A percentile compares a stretch with the other conserved stretches of the same genome.
Evolutionary conservation across 2,329 filamentous ascomycete species (phyloP).

Genomic region (Neopestalotiopsis rosae): DNA sequence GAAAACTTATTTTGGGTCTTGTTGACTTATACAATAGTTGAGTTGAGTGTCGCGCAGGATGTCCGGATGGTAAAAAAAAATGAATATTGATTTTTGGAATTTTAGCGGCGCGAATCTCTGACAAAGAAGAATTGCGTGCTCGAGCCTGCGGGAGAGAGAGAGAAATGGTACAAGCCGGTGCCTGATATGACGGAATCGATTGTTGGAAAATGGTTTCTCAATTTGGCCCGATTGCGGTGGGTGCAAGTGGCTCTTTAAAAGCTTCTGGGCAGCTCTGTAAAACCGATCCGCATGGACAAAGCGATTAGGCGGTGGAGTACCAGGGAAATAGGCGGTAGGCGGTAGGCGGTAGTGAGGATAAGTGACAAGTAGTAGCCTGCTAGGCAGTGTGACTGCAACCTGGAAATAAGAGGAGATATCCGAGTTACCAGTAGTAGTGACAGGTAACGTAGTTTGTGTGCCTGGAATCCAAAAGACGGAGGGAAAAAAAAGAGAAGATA

Average conservation of each 20-base stretch:
- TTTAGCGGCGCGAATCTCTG: neutral
- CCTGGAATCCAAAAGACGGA: neutral
- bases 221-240: slow-evolving; percentile 18
- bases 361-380: neutral
- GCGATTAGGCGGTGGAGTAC: slow-evolving; percentile 6
- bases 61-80: neutral
- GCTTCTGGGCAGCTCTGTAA: slow-evolving; percentile 3
- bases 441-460: neutral
- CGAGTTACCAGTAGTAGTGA: neutral
- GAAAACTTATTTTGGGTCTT: no score
- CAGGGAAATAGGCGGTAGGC: neutral
- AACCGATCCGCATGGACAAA: neutral
- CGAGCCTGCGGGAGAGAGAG: neutral
- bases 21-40: neutral
- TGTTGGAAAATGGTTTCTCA: slow-evolving; percentile 1
- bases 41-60: neutral
- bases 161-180: slow-evolving; percentile 9
- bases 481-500: neutral
- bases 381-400: slow-evolving; percentile 1
- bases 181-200: slow-evolving; percentile 13
- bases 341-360: neutral
- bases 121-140: slow-evolving; percentile 15
- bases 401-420: neutral
- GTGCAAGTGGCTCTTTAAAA: slow-evolving; percentile 17
- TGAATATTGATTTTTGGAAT: neutral